Conservation (phyloP, 2,329 filamentous ascomycete species). For the Penicillium freii region DNA sequence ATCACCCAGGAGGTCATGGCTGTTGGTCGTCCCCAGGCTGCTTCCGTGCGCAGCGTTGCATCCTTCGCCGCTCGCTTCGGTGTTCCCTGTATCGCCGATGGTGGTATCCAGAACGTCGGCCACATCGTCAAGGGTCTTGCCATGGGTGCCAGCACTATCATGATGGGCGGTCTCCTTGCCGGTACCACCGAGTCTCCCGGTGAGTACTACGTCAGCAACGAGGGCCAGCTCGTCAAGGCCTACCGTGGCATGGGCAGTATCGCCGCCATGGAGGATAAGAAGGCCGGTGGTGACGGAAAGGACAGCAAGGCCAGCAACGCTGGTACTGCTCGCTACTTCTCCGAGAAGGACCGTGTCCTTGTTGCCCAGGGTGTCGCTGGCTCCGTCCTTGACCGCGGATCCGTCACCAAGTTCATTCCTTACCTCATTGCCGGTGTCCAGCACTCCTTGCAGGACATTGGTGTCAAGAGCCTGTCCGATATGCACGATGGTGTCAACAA, state of each 20-base stretch:
- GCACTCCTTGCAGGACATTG: conserved; percentile 96
- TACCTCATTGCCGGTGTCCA: conserved; percentile 94
- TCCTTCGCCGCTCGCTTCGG: conserved; percentile 89
- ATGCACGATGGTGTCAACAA: conserved; percentile 72
- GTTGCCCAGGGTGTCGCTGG: conserved; percentile 97
- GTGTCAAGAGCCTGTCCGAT: conserved; percentile 73
- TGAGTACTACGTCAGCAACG: conserved; percentile 91
- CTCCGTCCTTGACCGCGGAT: conserved; percentile 58
- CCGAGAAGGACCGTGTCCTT: conserved; percentile 88
- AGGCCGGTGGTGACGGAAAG: conserved; percentile 73
- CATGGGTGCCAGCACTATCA: conserved; percentile 89
- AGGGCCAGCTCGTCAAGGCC: conserved; percentile 97
- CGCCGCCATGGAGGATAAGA: conserved; percentile 99
- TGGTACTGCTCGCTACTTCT: conserved; percentile 97
- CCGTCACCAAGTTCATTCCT: conserved; percentile 90
- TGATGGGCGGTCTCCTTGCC: conserved; percentile 98
- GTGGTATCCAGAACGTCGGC: conserved; percentile 96
- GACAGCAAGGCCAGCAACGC: conserved; percentile 73
- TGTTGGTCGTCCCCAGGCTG: conserved; percentile 92
- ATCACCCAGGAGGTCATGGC: conserved; percentile 99
- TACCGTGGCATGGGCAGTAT: conserved; percentile 99
- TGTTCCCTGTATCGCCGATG: conserved; percentile 96
- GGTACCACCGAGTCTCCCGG: conserved; percentile 97
- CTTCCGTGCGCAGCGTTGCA: conserved; percentile 85
- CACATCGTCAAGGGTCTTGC: conserved; percentile 98